Evolutionary conservation across 2,329 filamentous ascomycete species (phyloP), one percentile per base, ranked within the genome.

Genomic region (Fusarium protoensiforme): DNA sequence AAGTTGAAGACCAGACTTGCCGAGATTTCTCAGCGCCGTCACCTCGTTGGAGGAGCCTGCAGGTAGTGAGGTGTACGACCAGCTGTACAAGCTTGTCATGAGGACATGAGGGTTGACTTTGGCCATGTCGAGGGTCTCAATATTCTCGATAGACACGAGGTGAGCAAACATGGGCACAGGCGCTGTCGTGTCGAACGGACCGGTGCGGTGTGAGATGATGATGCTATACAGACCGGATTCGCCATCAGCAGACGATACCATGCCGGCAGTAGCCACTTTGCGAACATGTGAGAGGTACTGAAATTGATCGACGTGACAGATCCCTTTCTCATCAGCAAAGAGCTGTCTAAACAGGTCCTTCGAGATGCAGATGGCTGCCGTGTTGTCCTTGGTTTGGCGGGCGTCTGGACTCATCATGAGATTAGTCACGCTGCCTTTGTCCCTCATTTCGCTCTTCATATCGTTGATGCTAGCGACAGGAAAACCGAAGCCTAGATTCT

Each of bases 51-150:
- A 46, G 11, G 16, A 27, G 20, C 38, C 20, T 18, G 81, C 67
- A 1, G 84, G 83, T 2, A 81, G 59, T n/a, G 69, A 69, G 1
- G 77, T 81, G 65, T 85, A 85, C 1, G 73, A 77, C 84, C 84
- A 86, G 36, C 78, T 81, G 64, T 81, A 71, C 4, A 86, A 73
- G 2, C 81, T 83, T 14, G 76, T 72, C 33, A 85, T 61, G 2
- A 68, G 80, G 1, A 69, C 67, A 54, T 20, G 64, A 13, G 43
- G 10, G 20, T 58, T 18, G 41, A 22, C 13, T 41, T 13, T 51
- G 43, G 33, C 27, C n/a, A n/a, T 10, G 5, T 29, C 57, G 39
- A 33, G n/a, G 5, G 8, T 18, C 13, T 43, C n/a, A 10, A 20
- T 22, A 24, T 18, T n/a, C 16, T 53, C 20, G 16, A 67, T 35